These are phyloP conservation scores for Combretum micranthum DNA, from an alignment of 345 rosid species.

Conservation along the genomic window DNA sequence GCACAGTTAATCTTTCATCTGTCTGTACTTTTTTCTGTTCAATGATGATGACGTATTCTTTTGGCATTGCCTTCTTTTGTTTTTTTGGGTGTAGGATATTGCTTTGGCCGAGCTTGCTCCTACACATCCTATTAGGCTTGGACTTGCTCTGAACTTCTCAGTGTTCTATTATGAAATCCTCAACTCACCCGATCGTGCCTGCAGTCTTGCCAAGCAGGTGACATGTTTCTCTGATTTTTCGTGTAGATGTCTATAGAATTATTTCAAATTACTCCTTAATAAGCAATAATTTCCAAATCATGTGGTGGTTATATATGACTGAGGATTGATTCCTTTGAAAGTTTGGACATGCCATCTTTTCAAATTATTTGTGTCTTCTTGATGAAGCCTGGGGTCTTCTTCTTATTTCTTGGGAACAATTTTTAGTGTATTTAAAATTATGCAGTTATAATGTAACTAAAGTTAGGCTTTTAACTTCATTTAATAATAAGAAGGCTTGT, in stretches of 20 bases:
- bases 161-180: conserved; percentile 98
- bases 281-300: neutral
- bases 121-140: conserved; percentile 94
- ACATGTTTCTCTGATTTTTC: neutral
- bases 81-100: conserved; percentile 71
- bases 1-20: too few species aligned
- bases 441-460: too few species aligned
- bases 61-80: conserved; percentile 8
- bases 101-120: conserved; percentile 85
- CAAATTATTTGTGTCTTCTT: too few species aligned
- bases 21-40: neutral
- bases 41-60: neutral
- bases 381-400: too few species aligned
- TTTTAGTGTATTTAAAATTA: too few species aligned
- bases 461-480: too few species aligned
- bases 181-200: conserved; percentile 96
- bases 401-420: too few species aligned
- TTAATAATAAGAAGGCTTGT: too few species aligned
- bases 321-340: too few species aligned
- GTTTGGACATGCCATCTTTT: too few species aligned
- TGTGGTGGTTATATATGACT: too few species aligned
- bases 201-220: conserved; percentile 94
- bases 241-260: neutral
- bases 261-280: neutral
- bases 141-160: conserved; percentile 97